These are phyloP conservation scores for Penicillium griseofulvum DNA, from an alignment of 2,329 filamentous ascomycete species.

Conservation along the genomic window DNA sequence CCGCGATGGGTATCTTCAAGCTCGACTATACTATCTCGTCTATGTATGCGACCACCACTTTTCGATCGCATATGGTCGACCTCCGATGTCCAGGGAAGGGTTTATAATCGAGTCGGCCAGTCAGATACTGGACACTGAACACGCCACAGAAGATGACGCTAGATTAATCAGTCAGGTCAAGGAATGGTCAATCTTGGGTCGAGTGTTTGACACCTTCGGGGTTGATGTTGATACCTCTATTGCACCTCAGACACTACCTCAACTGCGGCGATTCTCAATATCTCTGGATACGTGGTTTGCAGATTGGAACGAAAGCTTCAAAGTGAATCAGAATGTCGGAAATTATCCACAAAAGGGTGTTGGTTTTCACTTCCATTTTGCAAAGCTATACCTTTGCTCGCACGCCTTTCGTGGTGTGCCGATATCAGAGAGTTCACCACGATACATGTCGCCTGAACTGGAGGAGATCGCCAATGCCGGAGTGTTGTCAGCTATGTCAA, in stretches of 20 bases:
- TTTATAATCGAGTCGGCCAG: slow-evolving; percentile 31
- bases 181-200: slow-evolving; percentile 32
- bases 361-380: slow-evolving; percentile 47
- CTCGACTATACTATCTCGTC: slow-evolving; percentile 34
- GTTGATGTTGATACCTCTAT: slow-evolving; percentile 31
- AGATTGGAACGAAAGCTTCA: slow-evolving; percentile 20
- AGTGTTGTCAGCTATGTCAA: slow-evolving; percentile 36
- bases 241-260: slow-evolving; percentile 12
- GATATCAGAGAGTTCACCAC: slow-evolving; percentile 1
- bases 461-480: slow-evolving; percentile 40
- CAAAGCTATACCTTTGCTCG: slow-evolving; percentile 47
- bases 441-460: slow-evolving; percentile 29
- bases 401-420: slow-evolving; percentile 42
- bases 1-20: slow-evolving; percentile 20
- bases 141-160: slow-evolving; percentile 34
- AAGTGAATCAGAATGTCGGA: slow-evolving; percentile 40
- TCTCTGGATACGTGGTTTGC: slow-evolving; percentile 22
- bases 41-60: slow-evolving; percentile 42
- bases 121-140: slow-evolving; percentile 27
- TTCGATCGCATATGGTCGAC: slow-evolving; percentile 37
- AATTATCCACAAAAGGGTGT: slow-evolving; percentile 48
- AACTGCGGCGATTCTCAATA: slow-evolving; percentile 20
- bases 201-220: slow-evolving; percentile 34
- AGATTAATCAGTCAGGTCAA: slow-evolving; percentile 37
- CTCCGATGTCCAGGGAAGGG: slow-evolving; percentile 36